A percentile compares a stretch with the other conserved stretches of the same genome.
phyloP scores from a whole-genome alignment of 345 rosid species.

The Brassica incana region DNA sequence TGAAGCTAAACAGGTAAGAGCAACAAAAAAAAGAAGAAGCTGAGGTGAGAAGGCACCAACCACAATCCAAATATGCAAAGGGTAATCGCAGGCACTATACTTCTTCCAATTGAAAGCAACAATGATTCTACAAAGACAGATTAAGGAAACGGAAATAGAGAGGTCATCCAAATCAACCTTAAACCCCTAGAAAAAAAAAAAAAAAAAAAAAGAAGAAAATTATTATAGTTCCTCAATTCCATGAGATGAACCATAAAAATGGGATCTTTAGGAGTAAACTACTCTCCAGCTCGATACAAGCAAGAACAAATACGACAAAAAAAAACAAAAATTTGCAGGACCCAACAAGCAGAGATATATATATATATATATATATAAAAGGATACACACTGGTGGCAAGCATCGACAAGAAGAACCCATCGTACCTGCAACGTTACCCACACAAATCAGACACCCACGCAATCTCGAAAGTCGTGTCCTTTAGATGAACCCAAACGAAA shows the following conservation, averaged over 20 bases:
- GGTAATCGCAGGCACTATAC: conserved; percentile 70
- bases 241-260: not conserved
- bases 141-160: conserved; percentile 29
- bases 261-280: not conserved
- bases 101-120: conserved; percentile 87
- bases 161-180: conserved; percentile 7
- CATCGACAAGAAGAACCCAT: conserved; percentile 99
- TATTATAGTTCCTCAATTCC: not conserved
- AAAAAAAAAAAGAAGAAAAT: conserved; percentile 5
- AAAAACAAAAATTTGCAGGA: not conserved
- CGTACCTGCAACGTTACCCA: conserved; percentile 67
- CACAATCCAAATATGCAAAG: conserved; percentile 97
- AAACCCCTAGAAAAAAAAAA: conserved; percentile 3
- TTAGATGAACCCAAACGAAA: not conserved
- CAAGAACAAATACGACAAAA: not conserved
- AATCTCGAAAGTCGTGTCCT: conserved; percentile 4
- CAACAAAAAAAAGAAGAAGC: no score
- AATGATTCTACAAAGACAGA: conserved; percentile 57
- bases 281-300: conserved; percentile 28
- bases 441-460: not conserved
- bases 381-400: conserved; percentile 99
- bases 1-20: no score
- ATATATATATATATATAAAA: conserved; percentile 15
- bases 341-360: not conserved
- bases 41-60: conserved; percentile 48